phyloP scores from a whole-genome alignment of 257 asterid species.

The Marsdenia floribunda region DNA sequence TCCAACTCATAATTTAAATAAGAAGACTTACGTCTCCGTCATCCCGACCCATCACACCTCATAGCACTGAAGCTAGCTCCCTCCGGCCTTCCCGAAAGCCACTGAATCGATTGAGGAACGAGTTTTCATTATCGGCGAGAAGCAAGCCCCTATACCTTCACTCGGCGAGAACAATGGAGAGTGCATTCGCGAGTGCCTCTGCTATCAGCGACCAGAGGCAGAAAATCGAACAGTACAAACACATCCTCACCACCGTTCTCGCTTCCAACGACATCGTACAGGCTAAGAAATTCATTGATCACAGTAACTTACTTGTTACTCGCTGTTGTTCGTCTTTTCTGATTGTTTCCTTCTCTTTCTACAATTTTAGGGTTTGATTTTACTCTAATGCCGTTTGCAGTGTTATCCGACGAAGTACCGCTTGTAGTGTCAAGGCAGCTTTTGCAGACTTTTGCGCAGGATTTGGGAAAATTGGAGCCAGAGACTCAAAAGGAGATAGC shows the following conservation, averaged over 20 bases:
- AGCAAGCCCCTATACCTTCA: conserved; percentile 13
- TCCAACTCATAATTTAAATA: too few species aligned
- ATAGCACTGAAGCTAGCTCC: background rate
- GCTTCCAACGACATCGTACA: conserved; percentile 64
- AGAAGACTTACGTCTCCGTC: background rate
- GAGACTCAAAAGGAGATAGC: conserved; percentile 90
- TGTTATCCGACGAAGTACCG: conserved; percentile 84
- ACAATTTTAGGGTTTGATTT: conserved; percentile 10
- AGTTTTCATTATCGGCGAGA: background rate
- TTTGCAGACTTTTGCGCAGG: conserved; percentile 88
- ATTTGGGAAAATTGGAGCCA: conserved; percentile 74
- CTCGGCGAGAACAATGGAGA: conserved; percentile 45
- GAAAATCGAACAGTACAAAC: conserved; percentile 91
- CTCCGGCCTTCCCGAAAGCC: background rate
- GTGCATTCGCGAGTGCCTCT: conserved; percentile 85
- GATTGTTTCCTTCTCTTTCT: background rate
- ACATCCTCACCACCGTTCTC: conserved; percentile 73
- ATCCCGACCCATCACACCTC: background rate
- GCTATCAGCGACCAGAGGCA: conserved; percentile 93
- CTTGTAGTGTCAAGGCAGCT: conserved; percentile 96
- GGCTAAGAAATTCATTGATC: conserved; percentile 77
- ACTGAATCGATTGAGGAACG: background rate
- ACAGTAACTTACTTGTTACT: conserved; percentile 40
- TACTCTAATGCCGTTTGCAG: conserved; percentile 28
- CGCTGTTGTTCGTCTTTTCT: background rate